These are phyloP conservation scores for Rhizopus stolonifer DNA, from an alignment of 371 early-diverging fungal genomes.

Conservation along the genomic window DNA sequence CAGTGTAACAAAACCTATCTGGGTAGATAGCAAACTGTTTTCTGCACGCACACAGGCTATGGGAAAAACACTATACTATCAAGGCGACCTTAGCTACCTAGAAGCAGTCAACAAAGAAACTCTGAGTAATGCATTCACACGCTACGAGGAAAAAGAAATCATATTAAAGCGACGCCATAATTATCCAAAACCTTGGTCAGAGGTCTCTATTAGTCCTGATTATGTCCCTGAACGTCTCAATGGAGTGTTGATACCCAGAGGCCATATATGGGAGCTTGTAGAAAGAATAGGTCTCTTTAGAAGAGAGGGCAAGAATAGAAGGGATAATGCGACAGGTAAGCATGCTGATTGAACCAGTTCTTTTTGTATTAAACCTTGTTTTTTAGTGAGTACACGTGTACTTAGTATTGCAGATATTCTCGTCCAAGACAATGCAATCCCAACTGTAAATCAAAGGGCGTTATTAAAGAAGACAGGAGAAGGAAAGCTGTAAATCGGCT, in stretches of 20 bases:
- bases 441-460: constrained; percentile 24
- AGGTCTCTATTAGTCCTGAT: constrained; percentile 54
- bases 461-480: background rate
- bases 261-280: constrained; percentile 78
- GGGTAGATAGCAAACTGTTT: constrained; percentile 73
- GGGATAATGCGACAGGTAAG: constrained; percentile 81
- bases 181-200: constrained; percentile 47
- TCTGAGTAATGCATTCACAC: constrained; percentile 71
- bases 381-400: constrained; percentile 34
- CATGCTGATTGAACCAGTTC: background rate
- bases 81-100: constrained; percentile 78
- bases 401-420: constrained; percentile 30
- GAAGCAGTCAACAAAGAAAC: constrained; percentile 89
- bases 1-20: constrained; percentile 32
- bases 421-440: constrained; percentile 24
- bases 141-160: constrained; percentile 70
- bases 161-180: constrained; percentile 53
- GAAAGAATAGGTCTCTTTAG: constrained; percentile 83
- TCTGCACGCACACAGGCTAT: constrained; percentile 72
- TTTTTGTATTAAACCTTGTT: too few relatives aligned
- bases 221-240: constrained; percentile 58
- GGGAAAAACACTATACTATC: constrained; percentile 82
- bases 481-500: background rate
- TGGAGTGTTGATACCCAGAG: constrained; percentile 57
- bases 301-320: constrained; percentile 85